Evolutionary conservation across 83 land plant species (phyloP).

Genomic region (Picea abies): DNA sequence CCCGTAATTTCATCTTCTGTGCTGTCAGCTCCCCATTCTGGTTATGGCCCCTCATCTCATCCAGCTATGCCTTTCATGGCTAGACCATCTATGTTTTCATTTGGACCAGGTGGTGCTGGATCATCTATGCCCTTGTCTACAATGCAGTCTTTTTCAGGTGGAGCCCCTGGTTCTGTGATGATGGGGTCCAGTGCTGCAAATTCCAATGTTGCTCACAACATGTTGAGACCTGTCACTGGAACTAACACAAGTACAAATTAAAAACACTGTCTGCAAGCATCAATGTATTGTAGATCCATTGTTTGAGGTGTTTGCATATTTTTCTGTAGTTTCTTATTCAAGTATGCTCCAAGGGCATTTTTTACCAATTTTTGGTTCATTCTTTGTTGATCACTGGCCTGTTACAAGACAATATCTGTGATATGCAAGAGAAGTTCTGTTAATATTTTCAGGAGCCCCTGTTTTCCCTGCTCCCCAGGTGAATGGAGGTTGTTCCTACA

Average conservation of each 20-base stretch:
- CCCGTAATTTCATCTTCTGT: background rate
- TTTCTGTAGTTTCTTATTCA: background rate
- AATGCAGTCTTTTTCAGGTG: constrained; percentile 45
- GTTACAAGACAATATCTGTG: background rate
- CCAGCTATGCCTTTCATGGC: constrained; percentile 55
- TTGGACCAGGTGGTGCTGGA: constrained; percentile 56
- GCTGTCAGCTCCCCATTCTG: constrained; percentile 3
- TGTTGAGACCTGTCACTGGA: constrained; percentile 49
- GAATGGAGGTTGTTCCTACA: background rate
- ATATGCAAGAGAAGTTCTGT: background rate
- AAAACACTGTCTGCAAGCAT: background rate
- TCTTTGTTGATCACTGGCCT: background rate
- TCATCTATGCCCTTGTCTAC: constrained; percentile 56
- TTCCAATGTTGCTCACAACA: constrained; percentile 34
- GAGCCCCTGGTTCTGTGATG: constrained; percentile 34
- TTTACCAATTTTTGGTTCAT: constrained; percentile 1
- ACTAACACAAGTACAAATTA: constrained; percentile 37
- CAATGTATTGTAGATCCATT: background rate
- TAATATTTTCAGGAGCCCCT: background rate
- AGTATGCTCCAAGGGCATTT: constrained; percentile 9
- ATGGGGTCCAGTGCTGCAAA: constrained; percentile 28
- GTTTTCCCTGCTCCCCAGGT: background rate
- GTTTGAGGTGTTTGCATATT: background rate
- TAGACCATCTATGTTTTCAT: constrained; percentile 43
- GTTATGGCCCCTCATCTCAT: constrained; percentile 21